phyloP scores from a whole-genome alignment of 176 grass and related monocot genomes.

The Bolboschoenus planiculmis region DNA sequence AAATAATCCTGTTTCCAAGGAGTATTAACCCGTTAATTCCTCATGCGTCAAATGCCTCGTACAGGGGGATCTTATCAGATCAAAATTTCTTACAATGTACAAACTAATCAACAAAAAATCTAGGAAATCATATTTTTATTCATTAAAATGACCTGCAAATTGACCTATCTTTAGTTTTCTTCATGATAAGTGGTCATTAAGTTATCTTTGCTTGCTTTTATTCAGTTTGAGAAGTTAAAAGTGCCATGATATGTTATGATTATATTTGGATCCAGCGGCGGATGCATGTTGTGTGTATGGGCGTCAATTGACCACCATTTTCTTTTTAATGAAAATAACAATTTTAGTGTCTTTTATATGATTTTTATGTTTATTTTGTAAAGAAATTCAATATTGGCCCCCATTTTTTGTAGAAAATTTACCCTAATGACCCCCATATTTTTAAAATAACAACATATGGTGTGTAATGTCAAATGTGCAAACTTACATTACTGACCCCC shows the following conservation, averaged over 20 bases:
- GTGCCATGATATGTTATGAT: neutral
- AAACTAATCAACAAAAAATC: neutral
- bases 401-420: too few species aligned
- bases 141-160: neutral
- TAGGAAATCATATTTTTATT: neutral
- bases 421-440: too few species aligned
- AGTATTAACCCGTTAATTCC: neutral
- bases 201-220: neutral
- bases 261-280: conserved; percentile 10
- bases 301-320: too few species aligned
- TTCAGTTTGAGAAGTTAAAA: neutral
- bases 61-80: neutral
- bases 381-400: too few species aligned
- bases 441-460: too few species aligned
- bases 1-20: neutral
- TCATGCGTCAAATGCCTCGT: neutral
- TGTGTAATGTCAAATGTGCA: too few species aligned
- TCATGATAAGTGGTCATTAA: neutral
- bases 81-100: neutral
- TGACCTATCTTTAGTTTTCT: neutral
- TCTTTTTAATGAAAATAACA: too few species aligned
- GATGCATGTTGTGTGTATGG: too few species aligned
- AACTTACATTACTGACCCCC: too few species aligned
- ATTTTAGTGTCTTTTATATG: too few species aligned
- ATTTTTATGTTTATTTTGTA: too few species aligned